Evolutionary conservation across 2,329 filamentous ascomycete genomes (phyloP).

Genomic region (Chaetomium globosum): DNA sequence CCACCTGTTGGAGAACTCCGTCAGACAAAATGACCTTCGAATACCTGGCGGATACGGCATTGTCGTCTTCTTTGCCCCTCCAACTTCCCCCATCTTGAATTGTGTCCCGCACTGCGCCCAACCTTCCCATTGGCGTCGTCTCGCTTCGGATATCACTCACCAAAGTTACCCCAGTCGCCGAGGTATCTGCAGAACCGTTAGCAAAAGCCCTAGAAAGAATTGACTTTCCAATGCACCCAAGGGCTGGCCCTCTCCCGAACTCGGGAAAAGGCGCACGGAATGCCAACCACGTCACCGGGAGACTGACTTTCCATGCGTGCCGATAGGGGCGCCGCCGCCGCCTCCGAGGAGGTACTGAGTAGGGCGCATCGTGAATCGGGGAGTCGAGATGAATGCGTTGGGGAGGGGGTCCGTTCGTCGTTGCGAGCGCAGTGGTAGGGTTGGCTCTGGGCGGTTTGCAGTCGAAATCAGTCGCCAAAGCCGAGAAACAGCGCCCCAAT

Average conservation of each 20-base stretch:
- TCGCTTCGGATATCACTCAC: slow-evolving; percentile 55
- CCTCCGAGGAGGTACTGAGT: slow-evolving; percentile 48
- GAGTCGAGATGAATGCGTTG: slow-evolving; percentile 37
- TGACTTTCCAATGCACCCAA: slow-evolving; percentile 12
- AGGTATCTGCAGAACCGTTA: slow-evolving; percentile 60
- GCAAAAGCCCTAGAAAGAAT: slow-evolving; percentile 17
- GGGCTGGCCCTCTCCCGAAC: slow-evolving; percentile 29
- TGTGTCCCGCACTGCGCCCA: background rate
- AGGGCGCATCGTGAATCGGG: slow-evolving; percentile 49
- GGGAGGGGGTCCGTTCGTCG: slow-evolving; percentile 36
- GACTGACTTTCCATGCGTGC: slow-evolving; percentile 51
- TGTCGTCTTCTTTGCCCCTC: slow-evolving; percentile 9
- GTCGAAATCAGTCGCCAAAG: slow-evolving; percentile 40
- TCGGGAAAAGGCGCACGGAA: slow-evolving; percentile 34
- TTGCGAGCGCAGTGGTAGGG: slow-evolving; percentile 25
- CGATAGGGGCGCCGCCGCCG: slow-evolving; percentile 48
- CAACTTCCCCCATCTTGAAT: slow-evolving; percentile 2
- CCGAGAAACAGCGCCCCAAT: slow-evolving; percentile 36
- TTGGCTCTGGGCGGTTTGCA: slow-evolving; percentile 36
- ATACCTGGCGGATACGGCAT: background rate
- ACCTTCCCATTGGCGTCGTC: background rate
- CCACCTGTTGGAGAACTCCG: slow-evolving; percentile 48
- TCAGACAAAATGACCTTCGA: slow-evolving; percentile 37
- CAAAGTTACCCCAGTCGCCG: slow-evolving; percentile 73
- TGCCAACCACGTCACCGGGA: slow-evolving; percentile 17